Evolutionary conservation across 768 basidiomycete genomes (phyloP), one percentile per base, ranked within the genome.

Genomic region (Leccinum rimulosum): DNA sequence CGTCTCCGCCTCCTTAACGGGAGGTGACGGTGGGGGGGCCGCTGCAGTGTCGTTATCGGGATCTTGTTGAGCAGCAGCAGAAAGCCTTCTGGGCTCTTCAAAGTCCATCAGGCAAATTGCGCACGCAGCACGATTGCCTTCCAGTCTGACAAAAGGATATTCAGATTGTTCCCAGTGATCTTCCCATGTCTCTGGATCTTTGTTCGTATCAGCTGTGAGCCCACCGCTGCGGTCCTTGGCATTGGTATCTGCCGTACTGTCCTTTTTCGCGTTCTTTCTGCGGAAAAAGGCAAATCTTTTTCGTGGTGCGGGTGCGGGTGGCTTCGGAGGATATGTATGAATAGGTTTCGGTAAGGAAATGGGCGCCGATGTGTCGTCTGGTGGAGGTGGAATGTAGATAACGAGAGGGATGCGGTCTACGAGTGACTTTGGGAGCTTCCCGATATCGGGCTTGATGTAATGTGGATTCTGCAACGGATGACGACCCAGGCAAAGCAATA

Each of bases 51-150:
- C 65, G 53, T 56, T 61, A 53, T 66, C 74, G 64, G 66, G 70
- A 63, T 70, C 77, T 73, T 64, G 67, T 4, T 69, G 64, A 43
- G 57, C 14, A 49, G 31, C 43, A 19, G 57, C 53, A 27, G 69
- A 73, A 40, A 72, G 64, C 55, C 75, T 70, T 65, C 66, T 79
- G 15, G 91, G 91, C 71, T 88, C 88, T 63, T 89, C 88, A 62
- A 92, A 94, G 70, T 93, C 91, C 81, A 88, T 80, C 63, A 93
- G 75, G 70, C 92, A 93, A 55, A 93, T 90, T 27, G 89, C 89
- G 70, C 91, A 93, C 15, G 87, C 83, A 4, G 92, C 92, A 54
- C 91, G 86, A 67, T 93, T 91, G 25, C 84, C 87, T 64, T 92
- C 89, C 38, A 94, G 78, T 47, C 87, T 76, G 36, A 94, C 89